Base-by-base conservation (phyloP, 2,329 filamentous ascomycete genomes). In the Pseudomassariella vexata region DNA sequence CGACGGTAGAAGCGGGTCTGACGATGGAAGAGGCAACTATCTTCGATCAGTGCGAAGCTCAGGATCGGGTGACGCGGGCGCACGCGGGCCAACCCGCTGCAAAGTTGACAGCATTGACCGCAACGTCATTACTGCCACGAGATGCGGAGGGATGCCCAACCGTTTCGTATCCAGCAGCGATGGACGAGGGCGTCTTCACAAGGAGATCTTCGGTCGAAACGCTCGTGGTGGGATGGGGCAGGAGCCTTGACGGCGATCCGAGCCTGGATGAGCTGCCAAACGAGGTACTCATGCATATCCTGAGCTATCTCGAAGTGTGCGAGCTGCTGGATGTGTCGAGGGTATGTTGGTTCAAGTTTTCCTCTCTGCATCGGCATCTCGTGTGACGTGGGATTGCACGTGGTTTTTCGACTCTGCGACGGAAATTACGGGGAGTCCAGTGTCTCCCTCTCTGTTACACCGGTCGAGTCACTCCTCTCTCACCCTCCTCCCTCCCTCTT, bases 251-350 rank as follows among this genome's bases (percentile, higher is more conserved):
- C 23, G 12, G 29, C 18, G 21, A 20, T 30, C 44, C 37, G 42
- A 49, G 35, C 45, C 60, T 55, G 20, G 59, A 63, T 32, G 50
- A 55, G 24, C 55, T 79, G 28, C 74, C 74, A 16, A 76, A 70
- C 50, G 74, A 79, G 53, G 52, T 78, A 18, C 52, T 78, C 32
- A 63, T 71, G 40, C 65, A 73, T 35, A 70, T 79, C 24, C 56
- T 77, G 40, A 60, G 64, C 32, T 73, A 68, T 42, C 56, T 79
- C 34, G 74, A 79, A 39, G 70, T 78, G 27, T 62, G 60, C 48
- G 74, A 79, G 50, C 52, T 78, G 37, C 56, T 78, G 32, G 60
- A 65, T 39, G 64, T 63, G 32, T 78, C 73, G 31, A 64, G 73
- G 58, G 73, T 78, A 65, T 55, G 65, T 64, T 18, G 33, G 36